Evolutionary conservation across 768 basidiomycete species (phyloP), one percentile per base, ranked within the genome.

Genomic region (Agaricus blazei): DNA sequence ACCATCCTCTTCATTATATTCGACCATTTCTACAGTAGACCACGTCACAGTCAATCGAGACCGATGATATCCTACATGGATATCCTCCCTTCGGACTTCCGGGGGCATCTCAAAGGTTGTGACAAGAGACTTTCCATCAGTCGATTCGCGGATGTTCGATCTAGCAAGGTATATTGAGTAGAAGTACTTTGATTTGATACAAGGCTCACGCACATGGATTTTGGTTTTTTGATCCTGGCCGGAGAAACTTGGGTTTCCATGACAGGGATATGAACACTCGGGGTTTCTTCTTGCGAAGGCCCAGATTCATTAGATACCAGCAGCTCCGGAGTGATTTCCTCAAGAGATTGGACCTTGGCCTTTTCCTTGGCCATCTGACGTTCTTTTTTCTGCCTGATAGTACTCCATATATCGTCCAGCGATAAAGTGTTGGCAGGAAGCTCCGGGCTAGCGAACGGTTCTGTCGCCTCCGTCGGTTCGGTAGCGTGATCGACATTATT

Each of bases 61-160:
- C 51, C 77, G 75, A 51, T 86, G 85, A 61, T 81, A 90, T 64
- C 82, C 88, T 63, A 90, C 83, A 60, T 90, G 87, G 53, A 88
- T 80, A 58, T 90, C 82, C 56, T 88, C 79, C 65, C 88, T 90
- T 63, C 75, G 75, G 42, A 90, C 80, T 28, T 86, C 84, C n/a
- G 67, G 66, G 2, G 77, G 77, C 62, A 90, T 71, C 57, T 88
- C 85, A 65, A 89, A 88, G 48, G 80, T 87, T 24, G 84, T 85
- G 24, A 83, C 83, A 46, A 87, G 78, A 64, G 84, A 81, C 63
- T 78, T 79, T 49, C 87, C 86, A 59, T 87, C 88, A 51, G 75
- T 74, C 24, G 87, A 86, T 71, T 88, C 86, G 60, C 80, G 83
- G 65, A 87, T 81, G 60, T 78, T 81, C 59, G 85, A 83, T 63